A percentile compares a stretch with the other conserved stretches of the same genome.
These are phyloP conservation scores for Thalassiosira hispida DNA, from an alignment of 352 stramenopile species.

Conservation along the genomic window DNA sequence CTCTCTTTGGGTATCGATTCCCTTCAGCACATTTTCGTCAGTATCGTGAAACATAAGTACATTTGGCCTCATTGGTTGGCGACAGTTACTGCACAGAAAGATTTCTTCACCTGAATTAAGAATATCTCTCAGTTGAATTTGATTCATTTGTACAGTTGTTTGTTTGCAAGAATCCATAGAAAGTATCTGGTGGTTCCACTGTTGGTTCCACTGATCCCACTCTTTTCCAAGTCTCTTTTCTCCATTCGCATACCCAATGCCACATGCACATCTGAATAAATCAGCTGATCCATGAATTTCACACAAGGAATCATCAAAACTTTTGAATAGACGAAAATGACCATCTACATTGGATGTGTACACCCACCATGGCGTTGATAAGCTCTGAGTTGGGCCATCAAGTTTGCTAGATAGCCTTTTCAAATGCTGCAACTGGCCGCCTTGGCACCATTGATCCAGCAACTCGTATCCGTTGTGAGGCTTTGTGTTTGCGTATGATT, in stretches of 20 bases:
- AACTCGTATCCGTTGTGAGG: slow-evolving; percentile 50
- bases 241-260: slow-evolving; percentile 42
- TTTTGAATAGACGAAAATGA: slow-evolving; percentile 40
- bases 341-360: slow-evolving; percentile 58
- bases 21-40: slow-evolving; percentile 48
- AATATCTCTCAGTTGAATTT: slow-evolving; percentile 3
- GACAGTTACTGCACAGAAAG: slow-evolving; percentile 32
- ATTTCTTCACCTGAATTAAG: slow-evolving; percentile 9
- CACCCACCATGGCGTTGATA: slow-evolving; percentile 36
- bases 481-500: slow-evolving; percentile 30
- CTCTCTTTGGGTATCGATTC: slow-evolving; percentile 32
- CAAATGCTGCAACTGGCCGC: slow-evolving; percentile 32
- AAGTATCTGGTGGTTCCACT: slow-evolving; percentile 39
- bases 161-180: slow-evolving; percentile 20
- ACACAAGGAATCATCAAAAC: slow-evolving; percentile 36
- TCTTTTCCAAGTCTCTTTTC: slow-evolving; percentile 23
- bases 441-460: slow-evolving; percentile 41
- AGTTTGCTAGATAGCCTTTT: background rate
- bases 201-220: slow-evolving; percentile 53
- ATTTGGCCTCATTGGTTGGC: slow-evolving; percentile 40
- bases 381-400: background rate
- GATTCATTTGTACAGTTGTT: slow-evolving; percentile 25
- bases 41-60: slow-evolving; percentile 59
- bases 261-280: slow-evolving; percentile 39
- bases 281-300: slow-evolving; percentile 52